Evolutionary conservation across 352 stramenopile genomes (phyloP).

Genomic region (Phytophthora tubulina): DNA sequence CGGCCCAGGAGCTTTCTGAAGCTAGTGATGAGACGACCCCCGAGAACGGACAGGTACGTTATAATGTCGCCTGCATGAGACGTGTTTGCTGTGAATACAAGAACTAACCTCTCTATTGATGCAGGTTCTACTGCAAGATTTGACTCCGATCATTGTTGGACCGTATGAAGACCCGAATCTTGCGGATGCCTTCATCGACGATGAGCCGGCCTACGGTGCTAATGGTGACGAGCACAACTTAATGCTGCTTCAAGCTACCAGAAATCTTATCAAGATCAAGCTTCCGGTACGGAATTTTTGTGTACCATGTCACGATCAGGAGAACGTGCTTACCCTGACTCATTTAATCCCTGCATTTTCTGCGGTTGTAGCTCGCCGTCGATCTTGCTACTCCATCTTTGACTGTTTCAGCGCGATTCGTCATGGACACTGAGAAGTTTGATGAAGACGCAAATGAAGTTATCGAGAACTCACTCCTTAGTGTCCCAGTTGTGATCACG

Average conservation of each 20-base stretch:
- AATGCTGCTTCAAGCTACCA: slow-evolving; percentile 60
- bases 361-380: slow-evolving; percentile 34
- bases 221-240: slow-evolving; percentile 45
- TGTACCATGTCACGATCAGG: not conserved
- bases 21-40: not conserved
- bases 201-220: slow-evolving; percentile 28
- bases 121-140: slow-evolving; percentile 61
- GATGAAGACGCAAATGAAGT: slow-evolving; percentile 69
- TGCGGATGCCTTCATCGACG: slow-evolving; percentile 67
- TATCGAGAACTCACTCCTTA: slow-evolving; percentile 65
- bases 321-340: slow-evolving; percentile 6
- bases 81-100: not conserved
- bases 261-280: slow-evolving; percentile 69
- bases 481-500: slow-evolving; percentile 60
- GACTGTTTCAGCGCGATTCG: slow-evolving; percentile 51
- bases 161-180: slow-evolving; percentile 89
- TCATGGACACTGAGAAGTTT: slow-evolving; percentile 73
- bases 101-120: slow-evolving; percentile 13
- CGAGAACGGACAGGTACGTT: slow-evolving; percentile 48
- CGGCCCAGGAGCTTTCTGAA: not conserved
- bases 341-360: slow-evolving; percentile 2
- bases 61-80: not conserved
- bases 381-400: not conserved
- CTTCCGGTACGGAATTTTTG: slow-evolving; percentile 42
- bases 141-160: slow-evolving; percentile 70